A percentile compares a stretch with the other conserved stretches of the same genome.
These are phyloP conservation scores for Allium fistulosum DNA, from an alignment of 106 monocot species.

Conservation along the genomic window DNA sequence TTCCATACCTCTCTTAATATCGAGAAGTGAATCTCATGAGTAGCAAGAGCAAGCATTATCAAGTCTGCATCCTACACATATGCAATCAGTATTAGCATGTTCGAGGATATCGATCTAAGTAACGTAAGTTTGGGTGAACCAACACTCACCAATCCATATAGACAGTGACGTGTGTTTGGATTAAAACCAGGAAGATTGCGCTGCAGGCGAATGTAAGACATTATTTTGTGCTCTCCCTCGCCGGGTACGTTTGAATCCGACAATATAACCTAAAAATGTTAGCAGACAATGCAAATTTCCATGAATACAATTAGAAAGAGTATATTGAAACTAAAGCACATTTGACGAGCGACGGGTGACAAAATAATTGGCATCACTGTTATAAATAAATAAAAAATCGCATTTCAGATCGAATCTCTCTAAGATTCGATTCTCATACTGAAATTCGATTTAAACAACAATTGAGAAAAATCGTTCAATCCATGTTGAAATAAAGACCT, in stretches of 20 bases:
- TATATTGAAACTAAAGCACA: conserved; percentile 61
- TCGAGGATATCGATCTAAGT: background rate
- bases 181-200: conserved; percentile 82
- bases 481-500: no score
- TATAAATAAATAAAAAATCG: no score
- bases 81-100: background rate
- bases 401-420: no score
- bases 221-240: conserved; percentile 97
- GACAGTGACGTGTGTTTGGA: conserved; percentile 87
- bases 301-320: conserved; percentile 63
- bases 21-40: conserved; percentile 94
- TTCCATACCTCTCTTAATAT: conserved; percentile 82
- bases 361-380: background rate
- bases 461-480: no score
- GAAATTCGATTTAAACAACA: no score
- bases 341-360: conserved; percentile 17
- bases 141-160: conserved; percentile 85
- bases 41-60: conserved; percentile 93
- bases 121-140: background rate
- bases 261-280: conserved; percentile 89
- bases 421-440: no score
- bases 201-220: conserved; percentile 93
- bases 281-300: conserved; percentile 52
- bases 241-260: conserved; percentile 99
- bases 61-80: conserved; percentile 89